Conservation (phyloP, 192 early-diverging fungal genomes). For the Linnemannia exigua region DNA sequence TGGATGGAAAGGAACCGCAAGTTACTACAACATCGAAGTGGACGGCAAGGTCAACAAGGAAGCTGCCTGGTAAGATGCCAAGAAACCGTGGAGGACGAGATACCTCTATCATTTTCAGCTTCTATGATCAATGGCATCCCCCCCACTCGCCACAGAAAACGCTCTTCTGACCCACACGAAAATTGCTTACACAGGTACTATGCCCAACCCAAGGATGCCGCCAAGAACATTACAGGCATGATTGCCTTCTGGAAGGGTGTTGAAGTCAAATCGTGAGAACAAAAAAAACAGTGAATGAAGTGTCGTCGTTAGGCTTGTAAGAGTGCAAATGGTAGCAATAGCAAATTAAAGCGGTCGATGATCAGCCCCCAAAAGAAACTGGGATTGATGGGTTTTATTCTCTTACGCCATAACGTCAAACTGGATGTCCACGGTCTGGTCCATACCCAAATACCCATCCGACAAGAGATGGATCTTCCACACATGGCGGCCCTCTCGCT, state of each 20-base stretch:
- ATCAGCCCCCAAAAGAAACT: too few species aligned
- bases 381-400: too few species aligned
- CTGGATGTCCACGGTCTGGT: conserved; percentile 69
- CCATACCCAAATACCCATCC: conserved; percentile 87
- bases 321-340: too few species aligned
- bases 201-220: conserved; percentile 16
- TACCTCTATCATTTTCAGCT: too few species aligned
- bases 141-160: too few species aligned
- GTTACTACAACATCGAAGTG: conserved; percentile 9
- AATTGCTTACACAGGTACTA: conserved; percentile 10
- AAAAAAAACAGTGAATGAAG: not conserved
- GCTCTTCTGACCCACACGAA: not conserved
- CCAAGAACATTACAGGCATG: conserved; percentile 18
- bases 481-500: conserved; percentile 68
- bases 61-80: conserved; percentile 21
- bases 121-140: too few species aligned
- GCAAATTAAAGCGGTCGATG: too few species aligned
- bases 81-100: too few species aligned
- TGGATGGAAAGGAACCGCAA: conserved; percentile 18
- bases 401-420: conserved; percentile 47
- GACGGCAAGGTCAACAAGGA: conserved; percentile 20
- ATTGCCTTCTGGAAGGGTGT: conserved; percentile 28
- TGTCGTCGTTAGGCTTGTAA: not conserved
- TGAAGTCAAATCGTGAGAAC: conserved; percentile 1
- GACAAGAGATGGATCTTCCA: conserved; percentile 74